Base-by-base conservation (phyloP, 2,329 filamentous ascomycete genomes). In the Fusarium coicis region DNA sequence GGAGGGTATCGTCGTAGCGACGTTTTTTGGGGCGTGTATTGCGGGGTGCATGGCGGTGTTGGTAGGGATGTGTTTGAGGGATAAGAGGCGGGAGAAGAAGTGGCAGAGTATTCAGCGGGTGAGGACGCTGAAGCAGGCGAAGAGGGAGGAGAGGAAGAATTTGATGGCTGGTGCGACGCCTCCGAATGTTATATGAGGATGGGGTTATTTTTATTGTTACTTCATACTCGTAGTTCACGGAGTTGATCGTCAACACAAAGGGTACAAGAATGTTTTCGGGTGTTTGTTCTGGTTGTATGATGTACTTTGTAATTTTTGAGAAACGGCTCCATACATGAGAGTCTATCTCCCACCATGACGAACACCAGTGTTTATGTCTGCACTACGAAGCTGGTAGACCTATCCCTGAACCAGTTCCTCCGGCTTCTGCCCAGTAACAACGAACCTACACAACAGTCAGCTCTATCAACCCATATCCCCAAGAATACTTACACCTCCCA, bases 341-440 rank as follows among this genome's bases (percentile, higher is more conserved):
- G 37, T 19, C 37, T 19, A 39, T 19, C 18, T 39, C 37, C 18
- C 10, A 39, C n/a, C 11, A 19, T 8, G 8, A n/a, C 0, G 4
- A 21, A 5, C 0, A 2, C 5, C 16, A 6, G 5, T 4, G 16
- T 28, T 5, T 1, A 5, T 37, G 2, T 37, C 36, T 37, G 16
- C 36, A 19, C 16, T 37, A 37, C 16, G 9, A 37, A 19, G 36
- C 36, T 37, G 4, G 16, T 37, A 4, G 1, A 19, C 16, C 9
- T 37, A 37, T 3, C 1, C 36, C 4, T 37, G 16, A 2, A 10
- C 36, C 9, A 1, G 36, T 37, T 37, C 34, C 19, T 44, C n/a
- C 0, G 70, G 64, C 28, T 70, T 73, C 39, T 73, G 69, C 4
- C 70, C 70, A 28, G 57, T 58, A 6, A 66, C 34, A 15, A 71